A percentile compares a stretch with the other conserved stretches of the same genome.
Evolutionary conservation across 768 basidiomycete species (phyloP).

Genomic region (Boletus vinaceobasis): DNA sequence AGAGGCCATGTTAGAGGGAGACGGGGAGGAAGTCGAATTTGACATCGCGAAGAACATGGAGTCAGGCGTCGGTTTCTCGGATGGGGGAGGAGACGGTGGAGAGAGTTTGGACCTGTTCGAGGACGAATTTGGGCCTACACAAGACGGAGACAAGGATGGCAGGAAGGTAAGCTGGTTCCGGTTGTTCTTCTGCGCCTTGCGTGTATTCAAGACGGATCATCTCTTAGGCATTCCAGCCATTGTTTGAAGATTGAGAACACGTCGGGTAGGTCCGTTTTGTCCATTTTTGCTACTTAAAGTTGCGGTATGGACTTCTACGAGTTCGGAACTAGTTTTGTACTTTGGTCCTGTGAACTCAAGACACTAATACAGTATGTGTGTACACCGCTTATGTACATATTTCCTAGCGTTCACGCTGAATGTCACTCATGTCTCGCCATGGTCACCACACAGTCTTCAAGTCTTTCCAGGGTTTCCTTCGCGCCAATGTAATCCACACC

Average conservation of each 20-base stretch:
- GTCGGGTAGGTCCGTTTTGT: neutral
- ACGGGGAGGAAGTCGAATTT: conserved; percentile 33
- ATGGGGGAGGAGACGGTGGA: conserved; percentile 8
- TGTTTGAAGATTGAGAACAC: conserved; percentile 30
- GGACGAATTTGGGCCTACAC: conserved; percentile 34
- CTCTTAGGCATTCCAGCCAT: conserved; percentile 30
- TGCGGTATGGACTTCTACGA: neutral
- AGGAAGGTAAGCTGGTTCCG: conserved; percentile 21
- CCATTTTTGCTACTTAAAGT: neutral
- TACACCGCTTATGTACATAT: neutral
- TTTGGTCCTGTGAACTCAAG: neutral
- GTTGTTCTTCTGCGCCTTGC: neutral
- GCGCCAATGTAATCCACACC: neutral
- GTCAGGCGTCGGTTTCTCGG: neutral
- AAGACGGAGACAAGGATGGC: conserved; percentile 21
- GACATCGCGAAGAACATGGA: conserved; percentile 8
- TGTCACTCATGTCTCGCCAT: conserved; percentile 16
- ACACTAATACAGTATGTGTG: neutral
- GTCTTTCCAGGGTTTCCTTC: conserved; percentile 9
- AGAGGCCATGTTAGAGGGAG: conserved; percentile 39
- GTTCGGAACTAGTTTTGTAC: neutral
- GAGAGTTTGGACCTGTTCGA: conserved; percentile 31
- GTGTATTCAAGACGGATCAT: neutral
- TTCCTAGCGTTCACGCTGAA: neutral
- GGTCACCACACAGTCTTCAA: conserved; percentile 12